A percentile compares a stretch with the other conserved stretches of the same genome.
Conservation (phyloP, 2,329 filamentous ascomycete species). For the Pestalotiopsis sp. region DNA sequence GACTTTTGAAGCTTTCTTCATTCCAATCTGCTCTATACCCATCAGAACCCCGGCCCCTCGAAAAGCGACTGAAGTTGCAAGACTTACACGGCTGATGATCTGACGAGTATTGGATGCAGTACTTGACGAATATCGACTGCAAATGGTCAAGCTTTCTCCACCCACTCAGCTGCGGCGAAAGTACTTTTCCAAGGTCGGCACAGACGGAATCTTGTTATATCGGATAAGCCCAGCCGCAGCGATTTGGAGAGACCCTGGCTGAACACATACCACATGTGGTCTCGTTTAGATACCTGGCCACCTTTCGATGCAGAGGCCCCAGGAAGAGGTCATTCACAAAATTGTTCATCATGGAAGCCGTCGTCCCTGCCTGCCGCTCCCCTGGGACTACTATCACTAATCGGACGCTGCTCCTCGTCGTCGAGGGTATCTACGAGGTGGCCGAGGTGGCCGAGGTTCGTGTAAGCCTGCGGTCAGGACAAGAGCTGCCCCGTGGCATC, state of each 20-base stretch:
- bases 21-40: neutral
- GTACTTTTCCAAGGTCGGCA: conserved; percentile 2
- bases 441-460: too few species aligned
- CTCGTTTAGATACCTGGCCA: neutral
- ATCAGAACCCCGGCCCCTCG: too few species aligned
- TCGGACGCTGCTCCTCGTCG: too few species aligned
- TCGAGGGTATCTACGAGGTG: too few species aligned
- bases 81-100: neutral
- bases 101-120: neutral
- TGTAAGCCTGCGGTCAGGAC: too few species aligned
- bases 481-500: too few species aligned
- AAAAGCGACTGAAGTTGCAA: too few species aligned
- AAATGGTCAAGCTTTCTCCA: neutral
- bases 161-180: neutral
- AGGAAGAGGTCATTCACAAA: neutral
- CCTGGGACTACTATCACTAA: too few species aligned
- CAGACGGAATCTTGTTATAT: neutral
- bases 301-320: neutral
- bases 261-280: neutral
- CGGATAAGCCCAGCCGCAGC: neutral
- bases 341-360: neutral
- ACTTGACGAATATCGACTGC: neutral
- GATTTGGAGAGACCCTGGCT: neutral
- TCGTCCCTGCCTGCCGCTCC: neutral
- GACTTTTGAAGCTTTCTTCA: neutral